phyloP scores from a whole-genome alignment of 805 yeast species.

The Spathaspora girioi region DNA sequence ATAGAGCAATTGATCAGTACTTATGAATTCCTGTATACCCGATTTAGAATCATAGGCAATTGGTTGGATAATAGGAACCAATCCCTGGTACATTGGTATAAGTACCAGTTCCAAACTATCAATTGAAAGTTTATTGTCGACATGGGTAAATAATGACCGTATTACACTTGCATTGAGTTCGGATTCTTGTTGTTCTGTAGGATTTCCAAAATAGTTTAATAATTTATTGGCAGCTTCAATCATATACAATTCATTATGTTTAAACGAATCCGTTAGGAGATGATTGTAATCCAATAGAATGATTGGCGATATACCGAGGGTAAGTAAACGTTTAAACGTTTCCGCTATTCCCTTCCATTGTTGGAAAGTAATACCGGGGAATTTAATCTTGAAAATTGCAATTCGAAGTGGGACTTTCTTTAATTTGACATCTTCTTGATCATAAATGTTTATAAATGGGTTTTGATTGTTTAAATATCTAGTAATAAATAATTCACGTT shows the following conservation, averaged over 20 bases:
- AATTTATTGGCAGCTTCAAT: constrained; percentile 29
- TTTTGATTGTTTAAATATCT: constrained; percentile 28
- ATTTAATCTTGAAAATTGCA: constrained; percentile 53
- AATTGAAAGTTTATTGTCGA: constrained; percentile 11
- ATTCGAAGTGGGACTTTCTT: constrained; percentile 45
- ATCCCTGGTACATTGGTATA: constrained; percentile 40
- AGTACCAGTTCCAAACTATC: constrained; percentile 28
- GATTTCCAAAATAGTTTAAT: constrained; percentile 19
- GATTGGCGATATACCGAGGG: constrained; percentile 73
- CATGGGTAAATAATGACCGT: constrained; percentile 22
- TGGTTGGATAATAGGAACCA: constrained; percentile 69
- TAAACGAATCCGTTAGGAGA: constrained; percentile 23
- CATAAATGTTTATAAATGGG: constrained; percentile 32
- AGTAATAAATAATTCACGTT: constrained; percentile 29
- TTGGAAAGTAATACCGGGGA: constrained; percentile 26
- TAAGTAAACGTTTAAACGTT: constrained; percentile 51
- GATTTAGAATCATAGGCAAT: constrained; percentile 36
- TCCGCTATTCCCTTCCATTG: constrained; percentile 48
- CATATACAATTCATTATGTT: constrained; percentile 26
- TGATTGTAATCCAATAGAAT: constrained; percentile 52
- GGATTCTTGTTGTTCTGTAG: constrained; percentile 18
- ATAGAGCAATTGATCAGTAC: constrained; percentile 21
- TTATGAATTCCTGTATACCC: constrained; percentile 23
- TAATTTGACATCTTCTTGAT: constrained; percentile 24
- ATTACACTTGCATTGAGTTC: constrained; percentile 21